Base-by-base conservation (phyloP, 768 basidiomycete genomes). In the Suillus brevipes region DNA sequence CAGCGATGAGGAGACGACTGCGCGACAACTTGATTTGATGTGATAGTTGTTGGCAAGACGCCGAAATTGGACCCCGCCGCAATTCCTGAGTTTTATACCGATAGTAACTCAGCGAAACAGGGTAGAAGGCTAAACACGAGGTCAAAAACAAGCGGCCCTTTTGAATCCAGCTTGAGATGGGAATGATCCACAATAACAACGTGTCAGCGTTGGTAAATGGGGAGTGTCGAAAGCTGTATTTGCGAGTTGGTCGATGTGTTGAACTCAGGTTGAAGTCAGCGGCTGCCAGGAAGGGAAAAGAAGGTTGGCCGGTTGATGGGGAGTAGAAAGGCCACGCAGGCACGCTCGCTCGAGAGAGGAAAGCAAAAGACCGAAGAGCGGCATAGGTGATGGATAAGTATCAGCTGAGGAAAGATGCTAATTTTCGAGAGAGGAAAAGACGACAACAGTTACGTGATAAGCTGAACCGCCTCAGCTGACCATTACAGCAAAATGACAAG, bases 31-130 rank as follows among this genome's bases (percentile, higher is more conserved):
- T 70, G 63, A 57, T 70, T 66, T 65, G 75, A 65, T 67, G 69
- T 77, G 75, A 73, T 72, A 65, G 75, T 75, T 49, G 77, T 78
- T 78, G 75, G 69, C 71, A 76, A 75, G 76, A 71, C 73, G 70
- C 62, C 61, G 65, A 78, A 76, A 76, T 78, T 74, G 75, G 71
- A 75, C 72, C 71, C 72, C 75, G 76, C 73, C 68, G 76, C 71
- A 77, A 73, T 71, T 70, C 70, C 75, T 75, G 77, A 75, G 76
- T 75, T 76, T 77, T 76, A 76, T 76, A 78, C 69, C 68, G 67
- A 77, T 77, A 78, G 72, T 77, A 76, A 76, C 75, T 76, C 75
- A 76, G 75, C 75, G 75, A 76, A 78, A 70, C 77, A 76, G 70
- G 72, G 74, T 68, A 74, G 76, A 76, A 78, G 58, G 73, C 75